phyloP scores from a whole-genome alignment of 805 yeast genomes.

The Starmera dryadoides region DNA sequence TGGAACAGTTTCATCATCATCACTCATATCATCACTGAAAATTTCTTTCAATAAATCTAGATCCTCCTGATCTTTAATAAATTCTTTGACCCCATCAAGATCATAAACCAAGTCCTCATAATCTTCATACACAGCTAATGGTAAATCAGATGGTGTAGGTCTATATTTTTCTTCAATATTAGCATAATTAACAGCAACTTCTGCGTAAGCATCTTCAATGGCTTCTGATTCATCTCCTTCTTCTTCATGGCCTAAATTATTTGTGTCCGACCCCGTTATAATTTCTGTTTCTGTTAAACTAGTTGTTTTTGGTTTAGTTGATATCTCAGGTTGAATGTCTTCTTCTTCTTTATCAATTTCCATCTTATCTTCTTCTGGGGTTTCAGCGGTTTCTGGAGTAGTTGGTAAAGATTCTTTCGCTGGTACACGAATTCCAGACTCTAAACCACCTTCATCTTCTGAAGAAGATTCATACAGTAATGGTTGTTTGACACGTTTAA shows the following conservation, averaged over 20 bases:
- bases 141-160: conserved; percentile 41
- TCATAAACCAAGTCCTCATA: conserved; percentile 23
- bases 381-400: conserved; percentile 19
- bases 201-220: conserved; percentile 4
- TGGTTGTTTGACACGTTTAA: conserved; percentile 4
- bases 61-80: conserved; percentile 75
- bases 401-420: conserved; percentile 18
- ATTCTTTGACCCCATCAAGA: conserved; percentile 40
- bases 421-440: neutral
- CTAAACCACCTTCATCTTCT: conserved; percentile 23
- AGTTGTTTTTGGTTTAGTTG: neutral
- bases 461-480: conserved; percentile 19
- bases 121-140: conserved; percentile 48
- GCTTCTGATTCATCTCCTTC: conserved; percentile 13
- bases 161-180: conserved; percentile 30
- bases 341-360: conserved; percentile 10
- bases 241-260: too few relatives aligned
- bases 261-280: too few relatives aligned
- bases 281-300: too few relatives aligned
- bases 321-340: too few relatives aligned
- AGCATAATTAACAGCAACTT: conserved; percentile 10
- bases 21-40: conserved; percentile 18
- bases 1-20: conserved; percentile 24
- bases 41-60: conserved; percentile 42
- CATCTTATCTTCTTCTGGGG: conserved; percentile 19